A percentile compares a stretch with the other conserved stretches of the same genome.
Evolutionary conservation across 495 filamentous ascomycete species (phyloP).

Genomic region (Tuber indicum): DNA sequence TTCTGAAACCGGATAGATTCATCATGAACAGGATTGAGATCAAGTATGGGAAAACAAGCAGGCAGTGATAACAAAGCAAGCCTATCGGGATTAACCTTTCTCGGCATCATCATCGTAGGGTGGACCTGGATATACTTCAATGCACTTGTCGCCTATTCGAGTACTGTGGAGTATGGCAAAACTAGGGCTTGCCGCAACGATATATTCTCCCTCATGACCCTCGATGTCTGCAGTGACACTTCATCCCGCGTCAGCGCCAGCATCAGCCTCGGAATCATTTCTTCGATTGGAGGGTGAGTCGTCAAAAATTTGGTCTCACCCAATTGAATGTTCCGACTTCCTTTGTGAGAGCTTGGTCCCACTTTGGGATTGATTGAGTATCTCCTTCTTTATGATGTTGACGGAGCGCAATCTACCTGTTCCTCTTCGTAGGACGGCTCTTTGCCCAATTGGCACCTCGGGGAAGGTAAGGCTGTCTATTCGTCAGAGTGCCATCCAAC

Average conservation of each 20-base stretch:
- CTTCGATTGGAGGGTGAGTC: constrained; percentile 7
- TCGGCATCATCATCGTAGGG: constrained; percentile 43
- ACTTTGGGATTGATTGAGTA: constrained; percentile 61
- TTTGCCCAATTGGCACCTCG: too few relatives aligned
- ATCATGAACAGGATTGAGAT: neutral
- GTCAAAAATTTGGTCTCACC: constrained; percentile 44
- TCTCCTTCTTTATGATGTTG: too few relatives aligned
- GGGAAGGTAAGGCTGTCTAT: too few relatives aligned
- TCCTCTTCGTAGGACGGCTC: too few relatives aligned
- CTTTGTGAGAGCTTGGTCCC: constrained; percentile 58
- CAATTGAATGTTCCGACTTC: constrained; percentile 60
- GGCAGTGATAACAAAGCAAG: constrained; percentile 13
- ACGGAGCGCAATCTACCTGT: too few relatives aligned
- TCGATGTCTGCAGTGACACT: constrained; percentile 78
- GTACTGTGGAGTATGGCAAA: constrained; percentile 55
- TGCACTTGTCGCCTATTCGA: constrained; percentile 56
- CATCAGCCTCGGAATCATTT: constrained; percentile 22
- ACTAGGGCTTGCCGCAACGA: constrained; percentile 75
- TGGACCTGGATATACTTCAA: constrained; percentile 58
- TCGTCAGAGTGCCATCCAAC: too few relatives aligned
- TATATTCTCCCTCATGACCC: constrained; percentile 54
- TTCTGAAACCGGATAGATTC: neutral
- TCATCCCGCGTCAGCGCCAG: constrained; percentile 17
- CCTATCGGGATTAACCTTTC: constrained; percentile 43
- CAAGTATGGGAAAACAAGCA: neutral